Evolutionary conservation across 192 early-diverging fungal species (phyloP), one percentile per base, ranked within the genome.

Genomic region (Umbelopsis sp.): DNA sequence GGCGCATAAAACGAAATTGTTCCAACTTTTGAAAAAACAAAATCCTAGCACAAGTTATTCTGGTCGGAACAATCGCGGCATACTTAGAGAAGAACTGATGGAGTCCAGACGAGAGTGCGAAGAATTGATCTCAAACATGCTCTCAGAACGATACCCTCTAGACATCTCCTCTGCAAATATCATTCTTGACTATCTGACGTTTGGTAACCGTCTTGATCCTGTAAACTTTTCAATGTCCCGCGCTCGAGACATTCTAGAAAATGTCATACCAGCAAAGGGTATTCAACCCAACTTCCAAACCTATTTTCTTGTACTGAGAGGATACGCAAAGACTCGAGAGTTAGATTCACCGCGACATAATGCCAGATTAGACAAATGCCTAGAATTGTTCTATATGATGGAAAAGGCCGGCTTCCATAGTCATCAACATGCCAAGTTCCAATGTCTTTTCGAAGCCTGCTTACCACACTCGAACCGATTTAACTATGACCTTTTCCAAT

Each of bases 361-460:
- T 52, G 20, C 62, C 22, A 71, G 79, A 22, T 66, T 81, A 25
- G 79, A 81, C 21, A 77, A 72, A 52, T 25, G 72, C 0, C 31
- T 81, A 54, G 65, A 66, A 10, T 32, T 77, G 20, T 32, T 81
- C 6, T 29, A 51, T 22, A 34, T 38, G 20, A 81, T 81, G 79
- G 52, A 77, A 22, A 66, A 59, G 0, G 66, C 49, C 14, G 72
- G 75, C 3, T 25, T 72, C 29, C n/a, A 74, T 8, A 74, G 50
- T 32, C 50, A 44, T n/a, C 66, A 66, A 16, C 75, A 70, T 10
- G 29, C 51, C 7, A 69, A 49, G 24, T 81, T 81, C 65, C 75
- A 77, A 22, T 54, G 69, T 5, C 70, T 81, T 16, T 71, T 76
- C 54, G 41, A 71, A 38, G 79, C 79, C 9, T 81, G 79, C 41